phyloP scores from a whole-genome alignment of 495 filamentous ascomycete species.

The Annulohypoxylon moriforme region DNA sequence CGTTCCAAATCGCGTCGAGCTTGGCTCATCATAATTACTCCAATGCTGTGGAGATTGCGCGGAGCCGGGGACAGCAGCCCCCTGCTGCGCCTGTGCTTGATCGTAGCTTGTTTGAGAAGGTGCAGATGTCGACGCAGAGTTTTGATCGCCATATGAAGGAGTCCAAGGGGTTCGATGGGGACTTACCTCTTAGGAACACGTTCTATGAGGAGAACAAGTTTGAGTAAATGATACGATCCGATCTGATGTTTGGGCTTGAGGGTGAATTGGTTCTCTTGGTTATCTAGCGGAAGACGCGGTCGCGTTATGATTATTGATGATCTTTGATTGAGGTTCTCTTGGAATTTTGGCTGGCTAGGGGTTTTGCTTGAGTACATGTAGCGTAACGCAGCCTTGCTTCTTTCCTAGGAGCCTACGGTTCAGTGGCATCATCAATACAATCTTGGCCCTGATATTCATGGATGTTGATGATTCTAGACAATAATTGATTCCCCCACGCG shows the following conservation, averaged over 20 bases:
- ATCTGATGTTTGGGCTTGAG: not conserved
- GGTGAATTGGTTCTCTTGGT: not conserved
- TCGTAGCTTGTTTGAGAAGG: constrained; percentile 47
- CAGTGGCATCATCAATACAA: not conserved
- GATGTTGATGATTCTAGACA: not conserved
- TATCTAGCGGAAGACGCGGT: not conserved
- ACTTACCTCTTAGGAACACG: constrained; percentile 30
- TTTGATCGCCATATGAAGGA: constrained; percentile 48
- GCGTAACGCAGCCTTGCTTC: not conserved
- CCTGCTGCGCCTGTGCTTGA: constrained; percentile 45
- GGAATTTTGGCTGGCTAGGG: not conserved
- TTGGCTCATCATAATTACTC: constrained; percentile 68
- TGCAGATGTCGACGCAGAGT: constrained; percentile 52
- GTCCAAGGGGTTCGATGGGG: constrained; percentile 36
- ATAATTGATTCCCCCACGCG: not conserved
- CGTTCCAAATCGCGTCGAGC: constrained; percentile 66
- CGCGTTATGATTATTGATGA: not conserved
- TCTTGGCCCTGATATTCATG: not conserved
- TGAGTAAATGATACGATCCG: constrained; percentile 14
- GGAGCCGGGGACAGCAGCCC: constrained; percentile 38
- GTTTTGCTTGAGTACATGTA: not conserved
- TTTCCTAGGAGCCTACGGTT: not conserved
- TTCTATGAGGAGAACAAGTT: constrained; percentile 35
- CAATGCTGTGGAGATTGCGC: constrained; percentile 60
- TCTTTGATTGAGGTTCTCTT: not conserved